Evolutionary conservation across 306 rosid genomes (phyloP), one percentile per base, ranked within the genome.

Genomic region (Pterocarpus santalinus): DNA sequence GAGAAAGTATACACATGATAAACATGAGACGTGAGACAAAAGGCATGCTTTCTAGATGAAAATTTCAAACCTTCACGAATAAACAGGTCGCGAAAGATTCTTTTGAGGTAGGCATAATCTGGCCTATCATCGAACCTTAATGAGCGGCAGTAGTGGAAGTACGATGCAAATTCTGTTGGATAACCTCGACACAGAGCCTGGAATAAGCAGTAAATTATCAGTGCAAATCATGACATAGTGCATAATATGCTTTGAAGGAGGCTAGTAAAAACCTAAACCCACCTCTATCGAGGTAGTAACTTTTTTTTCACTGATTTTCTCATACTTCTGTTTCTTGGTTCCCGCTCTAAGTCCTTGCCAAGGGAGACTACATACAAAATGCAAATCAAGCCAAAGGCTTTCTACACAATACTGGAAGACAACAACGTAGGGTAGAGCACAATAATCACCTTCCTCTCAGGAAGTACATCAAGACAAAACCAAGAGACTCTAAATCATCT

Each of bases 301-400:
- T 83, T 93, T 93, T 76, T 93, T 93, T 76, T 91, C 97, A 89
- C 96, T 91, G 62, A 93, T 93, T 81, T 83, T 93, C 80, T 93
- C 97, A 10, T 93, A 93, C 81, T 93, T 93, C 69, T 91, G 95
- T 57, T 93, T 93, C 92, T 93, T 93, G 30, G 90, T 93, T 67
- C 97, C 97, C 9, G 97, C 97, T 90, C 87, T 89, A 80, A 93
- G 85, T 76, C 97, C 97, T 86, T 93, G 97, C 97, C 97, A 93
- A 60, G 97, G 96, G 85, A 93, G 97, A 76, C 97, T 93, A 60
- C 81, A 77, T 30, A 68, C 61, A 56, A 90, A 78, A 82, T 43
- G 63, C 34, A 49, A 28, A 78, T 73, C 76, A 73, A 63, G 77
- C 61, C 52, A 65, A 34, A 81, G 55, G 39, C 57, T 46, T 36